Base-by-base conservation (phyloP, 164 flowering plant genomes). In the Vitis rotundifolia region DNA sequence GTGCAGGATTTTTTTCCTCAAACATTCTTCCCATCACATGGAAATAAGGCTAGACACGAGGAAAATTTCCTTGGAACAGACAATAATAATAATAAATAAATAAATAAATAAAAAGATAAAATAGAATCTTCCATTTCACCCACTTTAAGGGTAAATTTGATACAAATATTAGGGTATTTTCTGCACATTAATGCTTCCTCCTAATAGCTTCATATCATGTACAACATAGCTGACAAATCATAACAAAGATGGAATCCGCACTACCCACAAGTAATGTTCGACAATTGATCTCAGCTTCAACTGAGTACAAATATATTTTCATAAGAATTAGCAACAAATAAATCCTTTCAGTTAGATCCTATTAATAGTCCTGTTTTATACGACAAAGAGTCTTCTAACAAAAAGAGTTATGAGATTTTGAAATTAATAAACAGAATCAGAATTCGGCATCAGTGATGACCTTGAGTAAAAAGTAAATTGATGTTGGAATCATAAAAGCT, bases 401-500 rank as follows among this genome's bases (percentile, higher is more conserved):
- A 55, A 18, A 55, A 18, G 5, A 26, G 19, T 3, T 22, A 51
- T 53, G 58, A 13, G 28, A 14, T 53, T 12, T 16, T 28, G 14
- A 63, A 22, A 22, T 44, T 50, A 64, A 37, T n/a, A 12, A 44
- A 49, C 44, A 57, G 44, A 47, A 13, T 18, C 12, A 22, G 47
- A n/a, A 58, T 5, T n/a, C 18, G 15, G 5, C 19, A 59, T 61
- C 26, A 18, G n/a, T 28, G 31, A 61, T 56, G 58, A 92, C 99
- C 99, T 94, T 87, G 57, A 91, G 84, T 26, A 88, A 49, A 73
- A 91, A 91, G 84, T 95, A 95, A 37, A 89, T 68, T 11, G 99
- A 93, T 53, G 96, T 61, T 19, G 98, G 99, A 76, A 91, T 64
- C 47, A 84, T 51, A 59, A 95, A 82, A 66, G 99, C 98, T 55